These are phyloP conservation scores for Knoxia roxburghii DNA, from an alignment of 257 asterid species.

Conservation along the genomic window DNA sequence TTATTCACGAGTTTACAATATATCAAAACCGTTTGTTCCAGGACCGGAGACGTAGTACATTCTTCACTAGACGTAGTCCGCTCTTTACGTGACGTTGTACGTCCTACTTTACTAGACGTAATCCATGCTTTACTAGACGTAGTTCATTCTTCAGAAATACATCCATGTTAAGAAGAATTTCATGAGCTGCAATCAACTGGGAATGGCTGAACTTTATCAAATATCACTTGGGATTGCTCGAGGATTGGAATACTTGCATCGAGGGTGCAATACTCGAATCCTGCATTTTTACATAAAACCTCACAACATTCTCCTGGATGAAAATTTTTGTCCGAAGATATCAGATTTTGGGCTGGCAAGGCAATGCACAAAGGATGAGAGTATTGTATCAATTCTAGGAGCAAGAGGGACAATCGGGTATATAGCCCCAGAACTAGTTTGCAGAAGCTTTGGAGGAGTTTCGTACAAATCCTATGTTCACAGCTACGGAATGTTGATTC, in stretches of 20 bases:
- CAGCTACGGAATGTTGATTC: slow-evolving; percentile 30
- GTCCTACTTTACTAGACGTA: too few relatives aligned
- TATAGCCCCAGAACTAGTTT: slow-evolving; percentile 23
- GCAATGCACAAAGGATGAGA: slow-evolving; percentile 11
- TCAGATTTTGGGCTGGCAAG: slow-evolving; percentile 29
- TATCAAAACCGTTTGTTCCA: too few relatives aligned
- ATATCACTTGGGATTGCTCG: slow-evolving; percentile 30
- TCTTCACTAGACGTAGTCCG: too few relatives aligned
- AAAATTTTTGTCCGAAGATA: slow-evolving; percentile 22
- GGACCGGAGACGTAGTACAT: too few relatives aligned
- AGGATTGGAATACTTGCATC: slow-evolving; percentile 32
- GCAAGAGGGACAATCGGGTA: slow-evolving; percentile 27
- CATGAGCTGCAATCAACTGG: background rate
- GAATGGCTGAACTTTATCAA: slow-evolving; percentile 12
- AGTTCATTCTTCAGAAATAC: slow-evolving; percentile 31
- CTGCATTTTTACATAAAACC: slow-evolving; percentile 37
- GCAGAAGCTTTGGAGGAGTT: slow-evolving; percentile 20
- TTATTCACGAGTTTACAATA: too few relatives aligned
- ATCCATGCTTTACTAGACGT: slow-evolving; percentile 31
- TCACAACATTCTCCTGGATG: slow-evolving; percentile 31
- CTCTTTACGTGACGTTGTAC: too few relatives aligned
- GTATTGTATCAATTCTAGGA: slow-evolving; percentile 17
- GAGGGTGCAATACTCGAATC: slow-evolving; percentile 22
- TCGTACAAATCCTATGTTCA: slow-evolving; percentile 28
- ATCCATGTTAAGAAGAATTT: background rate